Conservation (phyloP, 306 rosid species). For the Quercus rubra region DNA sequence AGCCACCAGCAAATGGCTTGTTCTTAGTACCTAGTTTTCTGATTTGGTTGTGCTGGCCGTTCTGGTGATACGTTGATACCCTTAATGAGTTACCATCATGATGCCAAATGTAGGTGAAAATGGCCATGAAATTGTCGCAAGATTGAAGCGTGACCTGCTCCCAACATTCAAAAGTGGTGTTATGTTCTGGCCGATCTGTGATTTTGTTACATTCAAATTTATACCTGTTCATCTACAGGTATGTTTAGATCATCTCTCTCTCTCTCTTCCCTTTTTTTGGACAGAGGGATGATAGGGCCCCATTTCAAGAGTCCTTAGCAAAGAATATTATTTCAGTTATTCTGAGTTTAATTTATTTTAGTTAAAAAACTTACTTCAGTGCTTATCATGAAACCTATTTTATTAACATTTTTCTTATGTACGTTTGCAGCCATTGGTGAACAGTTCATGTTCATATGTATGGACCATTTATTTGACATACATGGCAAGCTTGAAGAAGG, state of each 20-base stretch:
- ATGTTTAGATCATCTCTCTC: background rate
- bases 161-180: conserved; percentile 59
- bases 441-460: conserved; percentile 57
- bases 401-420: conserved; percentile 11
- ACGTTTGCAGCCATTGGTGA: conserved; percentile 66
- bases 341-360: background rate
- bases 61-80: background rate
- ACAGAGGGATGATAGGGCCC: background rate
- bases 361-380: background rate
- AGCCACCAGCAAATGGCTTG: too few species aligned
- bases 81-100: conserved; percentile 22
- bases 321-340: conserved; percentile 4
- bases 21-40: background rate
- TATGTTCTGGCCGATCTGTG: conserved; percentile 69
- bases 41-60: background rate
- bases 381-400: background rate
- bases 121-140: conserved; percentile 37
- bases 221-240: conserved; percentile 74
- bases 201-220: conserved; percentile 64
- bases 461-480: conserved; percentile 81
- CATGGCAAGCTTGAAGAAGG: conserved; percentile 61
- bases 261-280: background rate
- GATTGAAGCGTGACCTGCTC: conserved; percentile 63
- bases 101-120: conserved; percentile 54
- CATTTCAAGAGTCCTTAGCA: background rate